These are phyloP conservation scores for Chimonanthus salicifolius DNA, from an alignment of 164 flowering plant genomes.

Conservation along the genomic window DNA sequence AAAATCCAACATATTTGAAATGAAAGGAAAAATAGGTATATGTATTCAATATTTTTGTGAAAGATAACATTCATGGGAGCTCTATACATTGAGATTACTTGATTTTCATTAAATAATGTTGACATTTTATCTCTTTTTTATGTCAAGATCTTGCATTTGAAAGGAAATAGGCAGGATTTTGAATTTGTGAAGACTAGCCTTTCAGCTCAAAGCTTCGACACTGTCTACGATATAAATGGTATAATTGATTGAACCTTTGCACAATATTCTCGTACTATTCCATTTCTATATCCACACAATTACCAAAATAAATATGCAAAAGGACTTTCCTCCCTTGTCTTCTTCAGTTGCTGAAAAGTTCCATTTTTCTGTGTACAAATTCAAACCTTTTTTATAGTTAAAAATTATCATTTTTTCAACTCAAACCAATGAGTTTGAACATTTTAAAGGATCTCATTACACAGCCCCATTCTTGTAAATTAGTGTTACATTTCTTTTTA, in stretches of 20 bases:
- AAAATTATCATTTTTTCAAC: too few relatives aligned
- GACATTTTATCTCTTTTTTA: not conserved
- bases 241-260: not conserved
- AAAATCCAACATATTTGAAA: not conserved
- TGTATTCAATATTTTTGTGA: too few relatives aligned
- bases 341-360: not conserved
- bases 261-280: not conserved
- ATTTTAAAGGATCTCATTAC: too few relatives aligned
- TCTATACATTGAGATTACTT: not conserved
- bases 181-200: constrained; percentile 85
- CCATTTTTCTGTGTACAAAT: not conserved
- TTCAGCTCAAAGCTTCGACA: constrained; percentile 84
- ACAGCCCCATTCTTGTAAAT: too few relatives aligned
- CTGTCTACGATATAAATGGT: constrained; percentile 96
- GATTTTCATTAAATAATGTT: not conserved
- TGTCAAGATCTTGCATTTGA: constrained; percentile 78
- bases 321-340: not conserved
- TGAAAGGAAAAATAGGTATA: not conserved
- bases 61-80: too few relatives aligned
- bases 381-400: too few relatives aligned
- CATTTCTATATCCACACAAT: not conserved
- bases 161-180: constrained; percentile 92
- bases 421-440: too few relatives aligned
- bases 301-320: not conserved
- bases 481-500: not conserved